These are phyloP conservation scores for Fistulifera pelliculosa DNA, from an alignment of 108 stramenopile genomes.

Conservation along the genomic window DNA sequence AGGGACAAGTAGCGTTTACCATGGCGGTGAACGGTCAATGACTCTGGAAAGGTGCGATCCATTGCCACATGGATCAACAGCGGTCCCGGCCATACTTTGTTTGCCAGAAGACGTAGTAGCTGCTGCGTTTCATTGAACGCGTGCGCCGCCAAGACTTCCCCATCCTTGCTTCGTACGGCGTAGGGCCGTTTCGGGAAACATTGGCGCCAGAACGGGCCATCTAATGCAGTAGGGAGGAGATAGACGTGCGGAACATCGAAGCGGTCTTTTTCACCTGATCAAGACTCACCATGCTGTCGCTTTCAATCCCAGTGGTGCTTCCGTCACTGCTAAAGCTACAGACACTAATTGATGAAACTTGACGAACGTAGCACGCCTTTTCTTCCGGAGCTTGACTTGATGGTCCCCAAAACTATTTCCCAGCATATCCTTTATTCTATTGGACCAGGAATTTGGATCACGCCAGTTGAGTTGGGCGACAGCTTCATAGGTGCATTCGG, in stretches of 20 bases:
- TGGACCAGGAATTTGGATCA: not conserved
- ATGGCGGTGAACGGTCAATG: too few relatives aligned
- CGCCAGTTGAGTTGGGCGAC: not conserved
- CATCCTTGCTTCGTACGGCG: conserved; percentile 3
- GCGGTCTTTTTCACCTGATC: too few relatives aligned
- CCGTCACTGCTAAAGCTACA: too few relatives aligned
- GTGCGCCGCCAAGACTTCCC: not conserved
- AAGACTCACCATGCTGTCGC: too few relatives aligned
- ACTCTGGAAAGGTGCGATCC: not conserved
- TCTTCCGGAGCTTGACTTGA: too few relatives aligned
- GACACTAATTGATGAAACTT: too few relatives aligned
- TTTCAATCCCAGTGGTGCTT: too few relatives aligned
- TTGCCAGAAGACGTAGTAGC: conserved; percentile 1
- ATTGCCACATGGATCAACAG: conserved; percentile 2
- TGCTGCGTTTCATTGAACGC: conserved; percentile 6
- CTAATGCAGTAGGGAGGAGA: not conserved
- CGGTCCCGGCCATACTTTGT: conserved; percentile 9
- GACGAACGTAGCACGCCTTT: too few relatives aligned
- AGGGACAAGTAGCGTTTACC: conserved; percentile 4
- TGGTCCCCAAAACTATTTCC: not conserved
- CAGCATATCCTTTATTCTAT: not conserved
- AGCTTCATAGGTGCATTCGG: conserved; percentile 13
- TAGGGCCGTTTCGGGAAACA: conserved; percentile 4
- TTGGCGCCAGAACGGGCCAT: conserved; percentile 1
- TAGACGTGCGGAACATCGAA: not conserved